Base-by-base conservation (phyloP, 106 monocot genomes). In the Vanilla planifolia region DNA sequence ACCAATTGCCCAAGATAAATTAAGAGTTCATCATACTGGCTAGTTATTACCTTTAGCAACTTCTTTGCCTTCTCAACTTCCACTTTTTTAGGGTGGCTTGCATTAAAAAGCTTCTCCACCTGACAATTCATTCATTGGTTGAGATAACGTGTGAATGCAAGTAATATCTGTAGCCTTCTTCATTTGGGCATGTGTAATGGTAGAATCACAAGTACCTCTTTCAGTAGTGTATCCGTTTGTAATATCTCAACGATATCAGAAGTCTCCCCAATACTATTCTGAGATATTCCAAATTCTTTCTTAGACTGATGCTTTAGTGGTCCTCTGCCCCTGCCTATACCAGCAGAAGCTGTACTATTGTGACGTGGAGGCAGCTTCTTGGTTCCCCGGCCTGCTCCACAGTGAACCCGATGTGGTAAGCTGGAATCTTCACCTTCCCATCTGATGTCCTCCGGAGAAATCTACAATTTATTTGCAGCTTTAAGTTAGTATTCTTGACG, bases 41-140 rank as follows among this genome's bases (percentile, higher is more conserved):
- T 53, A 5, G 15, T 60, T 44, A 57, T 36, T 96, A 89, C 94
- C 66, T 75, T 84, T 33, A 98, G 71, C 33, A 77, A 13, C 71
- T 85, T 82, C 71, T 84, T 91, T 58, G 86, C 86, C 64, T 84
- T 96, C 20, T 91, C 81, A 32, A 91, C 82, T 58, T 81, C 87
- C 35, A 71, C 24, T 47, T 68, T 80, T 72, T 88, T 81, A 10
- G 81, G 79, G 55, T 76, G 73, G 51, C 59, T 79, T 46, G 76
- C 53, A 7, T 43, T 62, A 29, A 84, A 70, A 51, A 96, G 68
- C 61, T 65, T 75, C 42, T 96, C 91, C 64, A 96, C 87, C 96
- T 96, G 35, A 10, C 13, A 25, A 30, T 30, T 15, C 5, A 33
- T 68, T 21, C 57, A 65, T 29, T n/a, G n/a, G n/a, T n/a, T n/a